Evolutionary conservation across 2,329 filamentous ascomycete genomes (phyloP), one percentile per base, ranked within the genome.

Genomic region (Talaromyces sp.): DNA sequence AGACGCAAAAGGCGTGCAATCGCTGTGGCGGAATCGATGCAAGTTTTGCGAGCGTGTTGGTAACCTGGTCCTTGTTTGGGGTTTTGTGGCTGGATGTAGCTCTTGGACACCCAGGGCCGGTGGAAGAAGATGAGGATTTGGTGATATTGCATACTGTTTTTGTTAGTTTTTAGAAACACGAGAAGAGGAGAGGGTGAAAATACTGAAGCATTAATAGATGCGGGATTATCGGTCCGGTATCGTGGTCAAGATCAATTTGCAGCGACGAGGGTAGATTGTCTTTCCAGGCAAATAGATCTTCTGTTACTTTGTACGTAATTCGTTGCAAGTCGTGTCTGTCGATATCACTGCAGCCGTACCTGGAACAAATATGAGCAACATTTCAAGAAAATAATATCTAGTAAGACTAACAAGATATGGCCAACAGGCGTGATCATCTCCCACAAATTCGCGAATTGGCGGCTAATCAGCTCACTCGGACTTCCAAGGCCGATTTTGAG

Each of bases 61-160:
- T 78, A 77, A 9, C 78, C 78, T 1, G 73, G 75, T n/a, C 77
- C 78, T 64, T 77, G 76, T 14, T 73, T 73, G 4, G 76, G 76
- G 36, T 68, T 70, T 27, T 71, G 71, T 2, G 77, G 77, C 61
- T 79, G 77, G 42, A 77, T 75, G 56, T 76, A 76, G 54, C 67
- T 73, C 61, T 77, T 74, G 3, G 78, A 78, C 18, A 79, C 73
- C 74, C 76, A 79, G 12, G 78, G 78, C 2, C 78, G 70, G 52
- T 79, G 77, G 60, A 77, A 72, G 65, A 78, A 77, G 30, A 79
- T 79, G 56, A 78, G 69, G 2, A 78, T 75, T 57, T 79, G 76
- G 61, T 79, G 72, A 57, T 79, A 79, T 71, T 79, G 76, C 71
- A 79, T 76, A 57, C 75, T 77, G 5, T 4, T 27, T 34, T 5